A percentile compares a stretch with the other conserved stretches of the same genome.
Conservation (phyloP, 148 eudicot genomes). For the Cornus kousa region DNA sequence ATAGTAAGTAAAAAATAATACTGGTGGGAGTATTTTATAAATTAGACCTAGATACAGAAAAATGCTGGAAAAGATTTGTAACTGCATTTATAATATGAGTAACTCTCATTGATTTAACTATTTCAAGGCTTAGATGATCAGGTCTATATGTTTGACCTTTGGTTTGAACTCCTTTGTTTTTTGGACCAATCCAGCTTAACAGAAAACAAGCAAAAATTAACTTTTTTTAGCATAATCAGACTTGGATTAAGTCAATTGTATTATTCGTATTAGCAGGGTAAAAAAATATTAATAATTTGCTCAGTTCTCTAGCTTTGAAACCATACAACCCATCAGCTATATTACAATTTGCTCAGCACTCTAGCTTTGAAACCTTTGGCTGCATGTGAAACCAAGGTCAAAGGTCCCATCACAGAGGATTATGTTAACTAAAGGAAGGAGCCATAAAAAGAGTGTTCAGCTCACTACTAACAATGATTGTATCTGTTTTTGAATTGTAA, state of each 20-base stretch:
- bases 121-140: not conserved
- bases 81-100: too few relatives aligned
- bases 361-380: not conserved
- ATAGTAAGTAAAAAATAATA: too few relatives aligned
- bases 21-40: too few relatives aligned
- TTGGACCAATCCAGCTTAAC: not conserved
- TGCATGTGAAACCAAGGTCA: not conserved
- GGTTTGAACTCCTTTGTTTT: not conserved
- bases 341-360: not conserved
- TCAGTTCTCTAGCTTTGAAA: too few relatives aligned
- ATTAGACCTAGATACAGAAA: not conserved
- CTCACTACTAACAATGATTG: not conserved
- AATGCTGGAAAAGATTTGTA: not conserved
- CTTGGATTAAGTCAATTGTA: too few relatives aligned
- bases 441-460: not conserved
- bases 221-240: not conserved
- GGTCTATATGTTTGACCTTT: not conserved
- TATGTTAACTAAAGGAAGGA: not conserved
- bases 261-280: not conserved
- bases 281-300: too few relatives aligned
- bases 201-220: not conserved
- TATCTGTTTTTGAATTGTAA: not conserved
- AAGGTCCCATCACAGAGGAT: not conserved
- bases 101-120: not conserved
- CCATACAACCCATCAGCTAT: not conserved